A percentile compares a stretch with the other conserved stretches of the same genome.
Evolutionary conservation across 1,284 basidiomycete genomes (phyloP).

Genomic region (Puccinia triticina): DNA sequence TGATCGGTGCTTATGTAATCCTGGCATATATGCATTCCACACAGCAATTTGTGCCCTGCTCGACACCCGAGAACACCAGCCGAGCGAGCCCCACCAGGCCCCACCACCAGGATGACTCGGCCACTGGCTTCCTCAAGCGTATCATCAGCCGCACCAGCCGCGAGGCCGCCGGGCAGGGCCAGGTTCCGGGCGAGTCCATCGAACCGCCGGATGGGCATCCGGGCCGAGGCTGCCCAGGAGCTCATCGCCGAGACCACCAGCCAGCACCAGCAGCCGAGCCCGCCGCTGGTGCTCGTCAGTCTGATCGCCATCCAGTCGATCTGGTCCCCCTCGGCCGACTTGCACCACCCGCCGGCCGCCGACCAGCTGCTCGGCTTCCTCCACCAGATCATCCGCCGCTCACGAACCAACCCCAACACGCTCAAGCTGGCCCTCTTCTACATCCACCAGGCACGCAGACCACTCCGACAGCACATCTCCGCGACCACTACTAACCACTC

Average conservation of each 20-base stretch:
- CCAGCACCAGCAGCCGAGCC: not conserved
- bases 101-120: too few species aligned
- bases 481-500: not conserved
- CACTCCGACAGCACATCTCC: slow-evolving; percentile 52
- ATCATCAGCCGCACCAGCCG: not conserved
- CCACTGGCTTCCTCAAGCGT: too few species aligned
- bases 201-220: slow-evolving; percentile 36
- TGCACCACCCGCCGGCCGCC: too few species aligned
- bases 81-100: too few species aligned
- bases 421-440: slow-evolving; percentile 58
- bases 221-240: not conserved
- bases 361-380: slow-evolving; percentile 34
- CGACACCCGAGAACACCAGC: too few species aligned
- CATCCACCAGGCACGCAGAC: slow-evolving; percentile 56
- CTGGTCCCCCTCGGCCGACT: slow-evolving; percentile 1
- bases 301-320: slow-evolving; percentile 35
- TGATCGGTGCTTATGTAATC: too few species aligned
- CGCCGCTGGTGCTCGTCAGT: slow-evolving; percentile 18
- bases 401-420: slow-evolving; percentile 56
- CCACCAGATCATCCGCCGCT: slow-evolving; percentile 57
- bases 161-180: not conserved
- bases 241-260: not conserved
- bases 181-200: slow-evolving; percentile 1
- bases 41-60: too few species aligned
- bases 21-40: too few species aligned